These are phyloP conservation scores for Pseudognaphalium luteoalbum DNA, from an alignment of 129 eudicot species.

Conservation along the genomic window DNA sequence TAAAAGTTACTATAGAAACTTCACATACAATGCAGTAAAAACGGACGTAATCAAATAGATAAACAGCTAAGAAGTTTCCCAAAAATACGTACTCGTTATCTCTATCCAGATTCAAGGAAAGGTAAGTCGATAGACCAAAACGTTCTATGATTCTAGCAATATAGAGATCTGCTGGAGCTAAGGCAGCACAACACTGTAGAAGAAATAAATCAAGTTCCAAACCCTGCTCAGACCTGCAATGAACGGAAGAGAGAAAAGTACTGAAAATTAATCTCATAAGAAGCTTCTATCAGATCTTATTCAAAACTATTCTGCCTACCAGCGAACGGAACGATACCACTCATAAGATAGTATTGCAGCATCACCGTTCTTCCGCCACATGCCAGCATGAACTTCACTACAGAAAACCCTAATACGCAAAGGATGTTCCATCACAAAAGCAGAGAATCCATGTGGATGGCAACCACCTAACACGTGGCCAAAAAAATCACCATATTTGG, in stretches of 20 bases:
- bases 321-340: slow-evolving; percentile 95
- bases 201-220: slow-evolving; percentile 92
- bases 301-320: slow-evolving; percentile 50
- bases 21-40: not conserved
- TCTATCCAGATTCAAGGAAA: slow-evolving; percentile 65
- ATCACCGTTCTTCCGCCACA: slow-evolving; percentile 99
- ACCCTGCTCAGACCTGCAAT: slow-evolving; percentile 89
- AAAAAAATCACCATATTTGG: slow-evolving; percentile 55
- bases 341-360: slow-evolving; percentile 75
- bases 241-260: slow-evolving; percentile 4
- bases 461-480: slow-evolving; percentile 70
- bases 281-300: slow-evolving; percentile 3
- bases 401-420: slow-evolving; percentile 88
- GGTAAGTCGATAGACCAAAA: slow-evolving; percentile 70
- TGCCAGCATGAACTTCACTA: slow-evolving; percentile 94
- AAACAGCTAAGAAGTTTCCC: not conserved
- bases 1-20: not conserved
- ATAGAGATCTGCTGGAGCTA: slow-evolving; percentile 93
- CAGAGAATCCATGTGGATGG: slow-evolving; percentile 88
- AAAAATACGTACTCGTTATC: slow-evolving; percentile 73
- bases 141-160: slow-evolving; percentile 75
- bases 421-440: slow-evolving; percentile 94
- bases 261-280: not conserved
- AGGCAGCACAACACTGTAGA: slow-evolving; percentile 96
- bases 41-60: not conserved